phyloP scores from a whole-genome alignment of 2,329 filamentous ascomycete genomes.

The Diaporthe citri region DNA sequence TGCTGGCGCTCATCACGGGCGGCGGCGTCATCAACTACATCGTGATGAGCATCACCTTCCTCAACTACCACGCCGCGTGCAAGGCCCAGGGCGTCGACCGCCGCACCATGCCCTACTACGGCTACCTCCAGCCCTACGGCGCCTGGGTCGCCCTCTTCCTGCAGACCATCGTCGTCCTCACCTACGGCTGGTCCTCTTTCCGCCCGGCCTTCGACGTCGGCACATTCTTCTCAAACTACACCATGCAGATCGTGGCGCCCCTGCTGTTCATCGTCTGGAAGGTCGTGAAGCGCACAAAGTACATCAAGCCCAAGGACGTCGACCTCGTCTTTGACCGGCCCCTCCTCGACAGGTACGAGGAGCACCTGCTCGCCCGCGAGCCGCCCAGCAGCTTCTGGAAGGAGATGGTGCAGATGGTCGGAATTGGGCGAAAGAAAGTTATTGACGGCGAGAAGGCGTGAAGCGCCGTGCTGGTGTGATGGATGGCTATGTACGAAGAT shows the following conservation, averaged over 20 bases:
- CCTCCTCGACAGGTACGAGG: slow-evolving; percentile 63
- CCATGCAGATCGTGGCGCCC: slow-evolving; percentile 67
- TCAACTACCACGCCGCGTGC: slow-evolving; percentile 39
- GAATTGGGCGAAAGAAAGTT: slow-evolving; percentile 23
- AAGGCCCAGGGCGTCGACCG: slow-evolving; percentile 50
- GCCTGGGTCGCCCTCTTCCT: slow-evolving; percentile 60
- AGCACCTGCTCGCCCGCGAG: slow-evolving; percentile 5
- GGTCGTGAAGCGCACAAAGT: slow-evolving; percentile 68
- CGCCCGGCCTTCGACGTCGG: slow-evolving; percentile 45
- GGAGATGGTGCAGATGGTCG: slow-evolving; percentile 38
- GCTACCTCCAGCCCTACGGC: slow-evolving; percentile 70
- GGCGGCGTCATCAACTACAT: slow-evolving; percentile 74
- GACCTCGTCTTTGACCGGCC: slow-evolving; percentile 74
- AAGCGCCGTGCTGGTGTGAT: not conserved
- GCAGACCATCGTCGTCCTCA: slow-evolving; percentile 59
- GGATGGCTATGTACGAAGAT: not conserved
- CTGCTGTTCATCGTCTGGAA: slow-evolving; percentile 73
- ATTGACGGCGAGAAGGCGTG: slow-evolving; percentile 24
- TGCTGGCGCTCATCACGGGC: slow-evolving; percentile 68
- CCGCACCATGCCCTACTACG: slow-evolving; percentile 66
- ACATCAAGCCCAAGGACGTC: slow-evolving; percentile 65
- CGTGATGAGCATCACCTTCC: slow-evolving; percentile 48
- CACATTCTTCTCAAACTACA: slow-evolving; percentile 62
- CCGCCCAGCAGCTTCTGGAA: slow-evolving; percentile 38
- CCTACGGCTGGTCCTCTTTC: slow-evolving; percentile 66